These are phyloP conservation scores for Paraglomus occultum DNA, from an alignment of 192 early-diverging fungal genomes.

Conservation along the genomic window DNA sequence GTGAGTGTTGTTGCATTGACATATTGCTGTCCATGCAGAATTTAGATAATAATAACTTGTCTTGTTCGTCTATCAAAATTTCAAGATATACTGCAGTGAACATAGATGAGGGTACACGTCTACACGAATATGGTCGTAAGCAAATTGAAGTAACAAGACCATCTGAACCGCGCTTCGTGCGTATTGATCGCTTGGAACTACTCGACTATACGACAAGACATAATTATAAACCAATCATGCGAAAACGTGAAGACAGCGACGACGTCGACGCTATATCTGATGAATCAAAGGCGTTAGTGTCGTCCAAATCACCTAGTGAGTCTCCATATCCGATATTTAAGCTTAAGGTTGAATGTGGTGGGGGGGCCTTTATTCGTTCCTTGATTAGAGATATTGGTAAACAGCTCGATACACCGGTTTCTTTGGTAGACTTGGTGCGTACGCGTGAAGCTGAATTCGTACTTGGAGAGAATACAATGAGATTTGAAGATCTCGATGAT, in stretches of 20 bases:
- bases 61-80: no score
- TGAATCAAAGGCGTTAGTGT: no score
- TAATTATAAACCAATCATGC: neutral
- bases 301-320: no score
- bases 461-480: slow-evolving; percentile 45
- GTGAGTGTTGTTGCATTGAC: slow-evolving; percentile 36
- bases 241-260: neutral
- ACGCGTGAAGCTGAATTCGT: slow-evolving; percentile 55
- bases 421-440: slow-evolving; percentile 61
- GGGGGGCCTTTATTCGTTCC: slow-evolving; percentile 73
- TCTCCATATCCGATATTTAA: slow-evolving; percentile 46
- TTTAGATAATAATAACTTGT: neutral
- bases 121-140: slow-evolving; percentile 69
- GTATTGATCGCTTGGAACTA: slow-evolving; percentile 42
- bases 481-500: slow-evolving; percentile 6
- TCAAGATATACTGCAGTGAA: slow-evolving; percentile 63
- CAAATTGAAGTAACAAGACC: slow-evolving; percentile 42
- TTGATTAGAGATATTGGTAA: slow-evolving; percentile 66
- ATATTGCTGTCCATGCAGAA: no score
- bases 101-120: slow-evolving; percentile 58
- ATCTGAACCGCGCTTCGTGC: slow-evolving; percentile 39
- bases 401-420: slow-evolving; percentile 51
- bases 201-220: slow-evolving; percentile 31
- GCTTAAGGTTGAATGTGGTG: slow-evolving; percentile 57
- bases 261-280: no score